Evolutionary conservation across 1,139 yeast species (phyloP).

Genomic region (Protomyces macrosporus): DNA sequence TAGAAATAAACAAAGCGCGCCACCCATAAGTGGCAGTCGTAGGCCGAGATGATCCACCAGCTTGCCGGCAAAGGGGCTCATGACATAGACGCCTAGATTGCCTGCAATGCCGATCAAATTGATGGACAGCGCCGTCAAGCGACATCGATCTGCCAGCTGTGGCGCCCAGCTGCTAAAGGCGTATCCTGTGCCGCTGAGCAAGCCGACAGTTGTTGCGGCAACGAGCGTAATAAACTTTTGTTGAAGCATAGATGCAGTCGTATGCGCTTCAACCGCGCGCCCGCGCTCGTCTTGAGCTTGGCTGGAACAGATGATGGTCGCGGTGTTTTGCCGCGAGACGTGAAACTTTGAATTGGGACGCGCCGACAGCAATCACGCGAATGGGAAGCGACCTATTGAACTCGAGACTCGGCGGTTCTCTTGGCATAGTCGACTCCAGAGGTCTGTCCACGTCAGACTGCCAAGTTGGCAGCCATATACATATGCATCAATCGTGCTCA

Average conservation of each 20-base stretch:
- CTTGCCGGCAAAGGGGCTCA: slow-evolving; percentile 56
- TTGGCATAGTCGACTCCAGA: too few relatives aligned
- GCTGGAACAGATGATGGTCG: too few relatives aligned
- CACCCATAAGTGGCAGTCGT: slow-evolving; percentile 11
- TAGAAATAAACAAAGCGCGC: neutral
- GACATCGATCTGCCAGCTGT: slow-evolving; percentile 52
- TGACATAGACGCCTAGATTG: slow-evolving; percentile 54
- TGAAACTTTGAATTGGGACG: too few relatives aligned
- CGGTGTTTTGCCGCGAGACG: too few relatives aligned
- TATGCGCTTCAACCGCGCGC: too few relatives aligned
- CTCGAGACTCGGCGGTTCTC: too few relatives aligned
- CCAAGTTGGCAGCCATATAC: too few relatives aligned
- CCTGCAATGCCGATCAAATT: slow-evolving; percentile 57
- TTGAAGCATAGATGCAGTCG: neutral
- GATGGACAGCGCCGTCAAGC: slow-evolving; percentile 52
- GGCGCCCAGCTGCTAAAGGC: slow-evolving; percentile 49
- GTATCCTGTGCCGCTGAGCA: slow-evolving; percentile 43
- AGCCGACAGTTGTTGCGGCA: slow-evolving; percentile 40
- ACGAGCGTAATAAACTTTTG: neutral
- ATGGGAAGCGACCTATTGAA: too few relatives aligned
- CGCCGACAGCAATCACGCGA: too few relatives aligned
- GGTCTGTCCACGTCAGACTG: too few relatives aligned
- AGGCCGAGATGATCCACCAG: slow-evolving; percentile 33
- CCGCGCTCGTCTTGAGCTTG: too few relatives aligned
- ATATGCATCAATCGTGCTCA: too few relatives aligned